Evolutionary conservation across 2,329 filamentous ascomycete species (phyloP), one percentile per base, ranked within the genome.

Genomic region (Thielaviopsis euricoi): DNA sequence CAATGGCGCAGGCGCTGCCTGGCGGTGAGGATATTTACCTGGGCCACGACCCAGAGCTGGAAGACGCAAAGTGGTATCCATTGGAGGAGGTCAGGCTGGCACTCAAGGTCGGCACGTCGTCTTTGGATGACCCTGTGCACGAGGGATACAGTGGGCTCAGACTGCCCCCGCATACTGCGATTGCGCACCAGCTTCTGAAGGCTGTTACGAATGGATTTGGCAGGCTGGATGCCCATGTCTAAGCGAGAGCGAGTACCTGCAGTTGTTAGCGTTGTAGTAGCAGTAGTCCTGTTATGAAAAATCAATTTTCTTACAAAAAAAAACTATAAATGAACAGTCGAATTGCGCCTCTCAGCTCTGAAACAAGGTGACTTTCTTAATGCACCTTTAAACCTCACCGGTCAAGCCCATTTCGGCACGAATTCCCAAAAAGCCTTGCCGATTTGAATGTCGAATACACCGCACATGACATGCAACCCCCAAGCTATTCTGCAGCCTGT

Each of bases 1-100:
- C 90, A 1, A 83, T 98, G 64, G 91, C 85, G 0, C 90, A 97
- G 73, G 88, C 89, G 1, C 73, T 87, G 21, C 86, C 87, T 0
- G 71, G 72, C 1, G 88, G 88, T 25, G 93, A 98, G 76, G 78
- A 71, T 33, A 89, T 98, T 55, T 79, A 83, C 65, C 73, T 98
- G 3, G 83, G 86, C 15, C 86, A 97, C 69, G 93, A 98, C 68
- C 87, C 88, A 0, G 93, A 98, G 73, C 70, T 98, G 62, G 88
- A 95, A 67, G 81, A 86, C 70, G 93, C 93, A 2, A 85, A 82
- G 68, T 98, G 93, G 93, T 91, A 91, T 65, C 72, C 79, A 0
- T 73, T 94, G 37, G 88, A 89, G 1, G 89, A 95, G 70, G 81
- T 95, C 2, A 75, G 82, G 65, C 80, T 85, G 66, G 91, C 89